Percentiles rank a stretch among this genome's conserved stretches.
Evolutionary conservation across 768 basidiomycete genomes (phyloP).

Genomic region (Boletus edulis): DNA sequence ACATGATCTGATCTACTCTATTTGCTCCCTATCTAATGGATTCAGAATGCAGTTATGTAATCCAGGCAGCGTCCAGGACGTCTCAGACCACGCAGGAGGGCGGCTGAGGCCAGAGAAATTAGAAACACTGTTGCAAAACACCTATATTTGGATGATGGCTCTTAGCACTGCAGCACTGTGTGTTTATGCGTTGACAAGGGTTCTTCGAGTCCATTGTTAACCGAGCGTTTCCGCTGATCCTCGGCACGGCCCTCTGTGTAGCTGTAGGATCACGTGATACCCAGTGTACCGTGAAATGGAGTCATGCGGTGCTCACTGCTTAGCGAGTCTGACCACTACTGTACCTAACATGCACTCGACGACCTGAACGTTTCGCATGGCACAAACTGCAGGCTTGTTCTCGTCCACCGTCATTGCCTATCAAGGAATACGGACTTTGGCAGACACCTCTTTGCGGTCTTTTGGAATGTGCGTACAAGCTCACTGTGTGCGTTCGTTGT

Average conservation of each 20-base stretch:
- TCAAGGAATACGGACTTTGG: constrained; percentile 38
- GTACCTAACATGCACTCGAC: constrained; percentile 14
- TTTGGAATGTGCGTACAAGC: constrained; percentile 73
- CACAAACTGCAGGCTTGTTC: constrained; percentile 17
- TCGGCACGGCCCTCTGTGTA: too few relatives aligned
- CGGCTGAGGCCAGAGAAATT: too few relatives aligned
- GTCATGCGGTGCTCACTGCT: not conserved
- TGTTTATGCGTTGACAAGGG: too few relatives aligned
- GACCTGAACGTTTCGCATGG: constrained; percentile 23
- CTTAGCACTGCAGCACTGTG: too few relatives aligned
- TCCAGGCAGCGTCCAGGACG: too few relatives aligned
- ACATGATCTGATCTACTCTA: constrained; percentile 17
- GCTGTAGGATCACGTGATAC: too few relatives aligned
- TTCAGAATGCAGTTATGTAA: not conserved
- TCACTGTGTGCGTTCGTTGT: not conserved
- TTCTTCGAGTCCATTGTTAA: too few relatives aligned
- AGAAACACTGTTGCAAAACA: too few relatives aligned
- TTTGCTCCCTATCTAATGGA: constrained; percentile 9
- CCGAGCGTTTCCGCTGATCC: too few relatives aligned
- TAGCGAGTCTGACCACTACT: not conserved
- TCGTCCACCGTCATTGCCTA: constrained; percentile 18
- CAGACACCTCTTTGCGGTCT: constrained; percentile 57
- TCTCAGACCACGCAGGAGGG: too few relatives aligned
- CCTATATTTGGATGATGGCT: too few relatives aligned
- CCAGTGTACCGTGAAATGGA: too few relatives aligned